Conservation (phyloP, 140 eudicot genomes). For the Artemisia princeps region DNA sequence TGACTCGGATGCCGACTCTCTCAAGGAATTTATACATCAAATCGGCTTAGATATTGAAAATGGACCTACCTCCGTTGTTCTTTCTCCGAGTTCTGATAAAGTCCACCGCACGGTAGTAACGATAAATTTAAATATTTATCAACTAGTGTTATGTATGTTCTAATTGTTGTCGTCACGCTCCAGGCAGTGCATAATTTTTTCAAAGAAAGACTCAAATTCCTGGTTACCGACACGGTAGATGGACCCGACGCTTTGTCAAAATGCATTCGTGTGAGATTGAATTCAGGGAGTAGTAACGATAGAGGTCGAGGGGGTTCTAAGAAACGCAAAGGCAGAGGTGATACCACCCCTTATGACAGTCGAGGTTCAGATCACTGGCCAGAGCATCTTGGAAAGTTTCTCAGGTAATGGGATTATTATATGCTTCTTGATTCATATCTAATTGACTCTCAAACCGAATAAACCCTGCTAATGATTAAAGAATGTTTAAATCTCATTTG, state of each 20-base stretch:
- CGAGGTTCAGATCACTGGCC: constrained; percentile 94
- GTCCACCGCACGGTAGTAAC: constrained; percentile 56
- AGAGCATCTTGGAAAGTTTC: constrained; percentile 73
- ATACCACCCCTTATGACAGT: constrained; percentile 61
- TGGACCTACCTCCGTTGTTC: constrained; percentile 44
- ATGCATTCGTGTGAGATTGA: constrained; percentile 80
- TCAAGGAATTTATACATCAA: constrained; percentile 46
- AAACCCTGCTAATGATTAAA: background rate
- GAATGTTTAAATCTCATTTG: background rate
- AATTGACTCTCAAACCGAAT: background rate
- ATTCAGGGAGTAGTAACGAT: constrained; percentile 39
- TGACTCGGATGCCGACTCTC: constrained; percentile 55
- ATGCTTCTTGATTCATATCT: too few species aligned
- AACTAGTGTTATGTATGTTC: background rate
- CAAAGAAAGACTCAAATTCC: constrained; percentile 68
- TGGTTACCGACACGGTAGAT: constrained; percentile 86
- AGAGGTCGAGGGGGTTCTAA: constrained; percentile 43
- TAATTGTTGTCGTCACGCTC: background rate
- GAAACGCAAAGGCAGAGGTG: constrained; percentile 75
- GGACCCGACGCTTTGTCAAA: constrained; percentile 73
- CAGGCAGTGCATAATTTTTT: constrained; percentile 89
- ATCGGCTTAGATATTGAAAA: constrained; percentile 28
- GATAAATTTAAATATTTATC: too few species aligned
- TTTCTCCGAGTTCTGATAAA: constrained; percentile 83
- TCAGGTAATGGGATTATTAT: constrained; percentile 35